Evolutionary conservation across 148 eudicot species (phyloP), one percentile per base, ranked within the genome.

Genomic region (Silene conica): DNA sequence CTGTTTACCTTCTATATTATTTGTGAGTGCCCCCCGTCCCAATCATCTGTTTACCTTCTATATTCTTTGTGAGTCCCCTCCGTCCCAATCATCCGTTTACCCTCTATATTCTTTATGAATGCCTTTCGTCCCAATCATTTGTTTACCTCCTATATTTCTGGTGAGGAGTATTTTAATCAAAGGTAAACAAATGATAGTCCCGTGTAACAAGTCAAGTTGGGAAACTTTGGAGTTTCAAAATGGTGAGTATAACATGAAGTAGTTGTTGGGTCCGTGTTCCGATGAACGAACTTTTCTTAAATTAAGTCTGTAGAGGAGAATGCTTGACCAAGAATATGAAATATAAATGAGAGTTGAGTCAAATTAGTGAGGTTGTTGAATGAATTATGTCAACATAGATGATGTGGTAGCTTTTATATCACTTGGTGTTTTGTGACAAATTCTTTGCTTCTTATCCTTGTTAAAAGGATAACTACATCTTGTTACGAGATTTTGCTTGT

Each of bases 401-500:
- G 12, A 19, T 38, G 46, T 69, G 64, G 70, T 45, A 55, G 50
- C 69, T 62, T 70, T 69, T 23, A 8, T 20, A 16, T 57, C 50
- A 31, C 62, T 70, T 52, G 46, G 54, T 61, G 25, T 19, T 54
- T 26, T 62, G 23, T 43, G 71, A 69, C 63, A 41, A 67, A 16
- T 43, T 26, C 82, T 71, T 79, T 75, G 75, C 79, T 64, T 80
- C 72, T 31, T 26, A 54, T 34, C 73, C 67, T 74, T 64, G 72
- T 48, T 71, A 23, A 69, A 50, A 20, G 75, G 55, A 70, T 70
- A 50, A 45, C 43, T 75, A 20, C 75, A 59, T 74, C 59, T 38
- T 74, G 28, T 69, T 34, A 67, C 28, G 18, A 74, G 60, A 74
- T 74, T 74, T 71, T 56, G 60, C 71, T 71, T 79, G 71, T 26